A percentile compares a stretch with the other conserved stretches of the same genome.
phyloP scores from a whole-genome alignment of 331 rosid species.

The Acacia pycnantha region DNA sequence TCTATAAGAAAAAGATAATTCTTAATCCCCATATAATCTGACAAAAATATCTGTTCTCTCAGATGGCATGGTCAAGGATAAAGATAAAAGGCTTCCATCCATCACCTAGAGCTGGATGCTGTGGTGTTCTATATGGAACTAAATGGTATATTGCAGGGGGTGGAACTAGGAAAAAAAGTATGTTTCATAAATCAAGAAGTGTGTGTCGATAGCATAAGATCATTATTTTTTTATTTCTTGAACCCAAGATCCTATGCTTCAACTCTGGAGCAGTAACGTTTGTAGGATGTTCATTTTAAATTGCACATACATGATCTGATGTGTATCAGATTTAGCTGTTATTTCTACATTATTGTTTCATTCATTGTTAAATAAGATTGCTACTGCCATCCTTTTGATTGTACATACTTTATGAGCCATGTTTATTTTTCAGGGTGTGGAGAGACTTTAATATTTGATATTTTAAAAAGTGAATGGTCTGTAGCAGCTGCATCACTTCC shows the following conservation, averaged over 20 bases:
- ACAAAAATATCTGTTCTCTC: slow-evolving; percentile 36
- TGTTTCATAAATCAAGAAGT: slow-evolving; percentile 29
- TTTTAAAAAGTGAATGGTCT: slow-evolving; percentile 78
- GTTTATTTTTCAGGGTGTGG: slow-evolving; percentile 57
- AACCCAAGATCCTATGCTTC: not conserved
- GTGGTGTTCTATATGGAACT: slow-evolving; percentile 81
- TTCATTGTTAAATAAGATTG: not conserved
- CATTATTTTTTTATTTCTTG: slow-evolving; percentile 6
- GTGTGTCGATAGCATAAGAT: slow-evolving; percentile 5
- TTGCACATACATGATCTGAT: not conserved
- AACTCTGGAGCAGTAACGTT: not conserved
- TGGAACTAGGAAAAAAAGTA: slow-evolving; percentile 98
- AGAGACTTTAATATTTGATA: slow-evolving; percentile 85
- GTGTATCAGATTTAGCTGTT: not conserved
- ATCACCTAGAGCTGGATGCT: slow-evolving; percentile 88
- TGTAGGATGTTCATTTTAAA: slow-evolving; percentile 2
- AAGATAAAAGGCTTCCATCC: slow-evolving; percentile 87
- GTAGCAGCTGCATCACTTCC: slow-evolving; percentile 61
- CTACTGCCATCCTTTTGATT: not conserved
- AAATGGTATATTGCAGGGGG: slow-evolving; percentile 97
- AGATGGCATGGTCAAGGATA: slow-evolving; percentile 97
- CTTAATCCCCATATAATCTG: slow-evolving; percentile 27
- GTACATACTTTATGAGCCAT: not conserved
- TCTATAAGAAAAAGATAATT: slow-evolving; percentile 8
- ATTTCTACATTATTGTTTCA: not conserved